Evolutionary conservation across 306 rosid species (phyloP), one percentile per base, ranked within the genome.

Genomic region (Quercus alba): DNA sequence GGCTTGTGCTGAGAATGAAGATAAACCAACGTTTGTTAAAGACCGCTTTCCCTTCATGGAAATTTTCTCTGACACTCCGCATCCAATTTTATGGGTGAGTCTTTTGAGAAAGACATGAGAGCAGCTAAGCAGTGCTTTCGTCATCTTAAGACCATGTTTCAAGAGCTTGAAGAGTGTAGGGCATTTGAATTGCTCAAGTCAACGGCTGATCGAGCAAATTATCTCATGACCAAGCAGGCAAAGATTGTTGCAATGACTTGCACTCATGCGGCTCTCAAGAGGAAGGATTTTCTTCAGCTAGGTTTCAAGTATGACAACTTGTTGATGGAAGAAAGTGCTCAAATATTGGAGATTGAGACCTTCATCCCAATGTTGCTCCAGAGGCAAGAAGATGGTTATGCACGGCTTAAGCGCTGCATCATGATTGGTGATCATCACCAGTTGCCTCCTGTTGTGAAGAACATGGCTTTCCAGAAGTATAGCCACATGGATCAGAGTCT

Each of bases 281-380:
- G 99, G 88, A 95, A 95, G 80, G 99, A 93, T 75, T 95, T 95
- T 83, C 97, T 95, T 61, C 96, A 90, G 83, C 78, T 93, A 73
- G 99, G 99, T 85, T 95, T 95, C 82, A 95, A 95, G 99, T 93
- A 95, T 86, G 99, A 95, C 88, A 93, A 95, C 89, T 87, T 95
- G 89, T 81, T 95, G 82, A 95, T 95, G 99, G 99, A 95, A 90
- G 99, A 95, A 88, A 95, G 99, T 85, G 99, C 98, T 52, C 99
- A 95, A 71, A 95, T 95, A 80, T 90, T 95, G 85, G 99, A 95
- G 87, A 95, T 95, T 54, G 99, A 95, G 78, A 95, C 98, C 84
- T 93, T 95, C 81, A 95, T 95, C 78, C 99, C 99, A 33, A 93
- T 95, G 99, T 89, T 95, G 85, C 97, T 93, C 81, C 99, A 93